phyloP scores from a whole-genome alignment of 2,329 filamentous ascomycete species.

The Magnaporthiopsis poae region DNA sequence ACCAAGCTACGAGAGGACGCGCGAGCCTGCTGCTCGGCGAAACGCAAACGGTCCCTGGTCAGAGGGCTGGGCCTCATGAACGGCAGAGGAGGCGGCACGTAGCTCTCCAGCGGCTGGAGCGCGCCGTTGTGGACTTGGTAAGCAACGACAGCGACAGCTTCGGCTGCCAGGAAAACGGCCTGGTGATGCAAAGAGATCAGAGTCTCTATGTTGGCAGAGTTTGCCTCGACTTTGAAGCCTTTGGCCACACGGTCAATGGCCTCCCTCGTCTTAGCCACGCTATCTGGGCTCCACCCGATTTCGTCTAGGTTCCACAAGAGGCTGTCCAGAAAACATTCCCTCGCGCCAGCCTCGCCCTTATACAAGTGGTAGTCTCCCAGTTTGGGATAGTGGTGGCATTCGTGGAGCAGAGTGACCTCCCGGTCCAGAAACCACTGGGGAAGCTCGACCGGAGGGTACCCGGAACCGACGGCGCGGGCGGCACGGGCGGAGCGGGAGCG shows the following conservation, averaged over 20 bases:
- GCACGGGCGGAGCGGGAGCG: background rate
- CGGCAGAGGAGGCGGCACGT: background rate
- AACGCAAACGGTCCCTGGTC: background rate
- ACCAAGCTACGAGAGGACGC: background rate
- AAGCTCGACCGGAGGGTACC: constrained; percentile 38
- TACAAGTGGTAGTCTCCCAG: background rate
- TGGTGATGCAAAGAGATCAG: background rate
- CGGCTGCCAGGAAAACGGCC: background rate
- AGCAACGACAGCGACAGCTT: constrained; percentile 7
- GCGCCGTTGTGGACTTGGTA: constrained; percentile 7
- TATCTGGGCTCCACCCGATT: background rate
- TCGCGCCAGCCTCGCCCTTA: background rate
- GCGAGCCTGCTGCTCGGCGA: background rate
- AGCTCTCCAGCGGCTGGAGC: constrained; percentile 6
- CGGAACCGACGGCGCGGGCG: constrained; percentile 19
- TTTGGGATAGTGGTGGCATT: background rate
- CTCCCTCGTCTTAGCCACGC: background rate
- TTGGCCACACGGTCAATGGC: background rate
- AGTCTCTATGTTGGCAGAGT: too few species aligned
- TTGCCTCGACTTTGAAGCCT: background rate
- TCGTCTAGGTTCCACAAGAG: background rate
- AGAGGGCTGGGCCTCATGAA: background rate
- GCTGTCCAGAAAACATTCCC: background rate
- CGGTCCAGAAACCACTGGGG: constrained; percentile 47
- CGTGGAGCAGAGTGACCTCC: constrained; percentile 31